Conservation (phyloP, 1,139 yeast genomes). For the Yamadazyma buinensis region DNA sequence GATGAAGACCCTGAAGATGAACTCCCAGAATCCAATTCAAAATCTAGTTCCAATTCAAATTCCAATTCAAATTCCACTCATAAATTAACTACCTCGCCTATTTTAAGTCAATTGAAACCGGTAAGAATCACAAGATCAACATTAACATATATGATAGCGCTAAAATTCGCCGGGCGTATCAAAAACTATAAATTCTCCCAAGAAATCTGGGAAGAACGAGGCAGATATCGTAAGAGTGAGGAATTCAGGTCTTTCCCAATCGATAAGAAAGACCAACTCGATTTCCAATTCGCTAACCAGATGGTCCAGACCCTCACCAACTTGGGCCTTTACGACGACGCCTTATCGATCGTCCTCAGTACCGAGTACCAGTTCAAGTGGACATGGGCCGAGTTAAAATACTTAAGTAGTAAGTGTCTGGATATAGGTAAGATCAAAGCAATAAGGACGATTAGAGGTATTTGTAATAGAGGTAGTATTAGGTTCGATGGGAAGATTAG, state of each 20-base stretch:
- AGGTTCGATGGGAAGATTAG: constrained; percentile 39
- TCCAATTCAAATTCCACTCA: too few species aligned
- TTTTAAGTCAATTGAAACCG: constrained; percentile 11
- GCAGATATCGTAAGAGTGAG: constrained; percentile 57
- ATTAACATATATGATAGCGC: constrained; percentile 55
- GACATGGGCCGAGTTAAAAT: constrained; percentile 57
- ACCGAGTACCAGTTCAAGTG: constrained; percentile 70
- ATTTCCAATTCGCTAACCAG: constrained; percentile 64
- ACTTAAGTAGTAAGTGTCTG: constrained; percentile 45
- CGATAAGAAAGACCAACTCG: constrained; percentile 43
- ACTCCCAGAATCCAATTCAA: constrained; percentile 7
- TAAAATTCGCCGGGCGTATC: constrained; percentile 62
- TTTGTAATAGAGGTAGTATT: constrained; percentile 31
- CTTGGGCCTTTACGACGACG: constrained; percentile 60
- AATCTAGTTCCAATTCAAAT: too few species aligned
- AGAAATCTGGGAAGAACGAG: constrained; percentile 73
- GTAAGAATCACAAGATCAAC: constrained; percentile 45
- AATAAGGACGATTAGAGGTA: constrained; percentile 33
- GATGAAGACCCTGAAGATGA: constrained; percentile 8
- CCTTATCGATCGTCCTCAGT: constrained; percentile 61
- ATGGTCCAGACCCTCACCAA: constrained; percentile 56
- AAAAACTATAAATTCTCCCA: constrained; percentile 56
- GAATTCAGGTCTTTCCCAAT: constrained; percentile 40
- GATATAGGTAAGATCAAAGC: constrained; percentile 46
- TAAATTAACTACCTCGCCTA: constrained; percentile 23